Base-by-base conservation (phyloP, 2,329 filamentous ascomycete species). In the Clarireedia homoeocarpa region DNA sequence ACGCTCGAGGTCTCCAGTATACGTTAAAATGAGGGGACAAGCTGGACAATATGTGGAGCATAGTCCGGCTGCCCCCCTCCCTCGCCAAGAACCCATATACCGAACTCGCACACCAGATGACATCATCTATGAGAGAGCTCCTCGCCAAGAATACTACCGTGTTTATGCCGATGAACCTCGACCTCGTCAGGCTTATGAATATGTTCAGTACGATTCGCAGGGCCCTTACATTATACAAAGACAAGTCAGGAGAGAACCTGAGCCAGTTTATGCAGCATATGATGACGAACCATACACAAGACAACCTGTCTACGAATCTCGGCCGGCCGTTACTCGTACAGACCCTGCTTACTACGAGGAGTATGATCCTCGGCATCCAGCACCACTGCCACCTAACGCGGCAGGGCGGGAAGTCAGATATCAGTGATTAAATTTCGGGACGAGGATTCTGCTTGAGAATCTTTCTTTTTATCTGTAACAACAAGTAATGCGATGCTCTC, bases 181-280 rank as follows among this genome's bases (percentile, higher is more conserved):
- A 26, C 59, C 61, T n/a, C 67, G 68, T 42, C 59, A 63, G 4
- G 61, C 72, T 48, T 65, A 71, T 4, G 77, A 80, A 62, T 67
- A 77, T 10, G 70, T 80, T 36, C 72, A 74, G 40, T 72, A 77
- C 6, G 74, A 76, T 61, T 68, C 72, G 2, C 66, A 72, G 20
- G 76, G 76, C 10, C 71, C 75, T 49, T 79, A 78, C 58, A 73
- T 74, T 58, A 71, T 78, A 53, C 71, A 72, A 40, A 71, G 74
- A 27, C 75, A 75, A 4, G 60, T 74, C 24, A 65, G 65, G 42
- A 65, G 67, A 30, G 69, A 70, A 26, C 61, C 66, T 45, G 69
- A 71, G 48, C 59, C 65, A 1, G 48, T 67, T n/a, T 68, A 69
- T 45, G 58, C 63, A 9, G 48, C 59, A 14, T 67, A 69, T 53